Base-by-base conservation (phyloP, 2,329 filamentous ascomycete genomes). In the Ceratocystis papillata region DNA sequence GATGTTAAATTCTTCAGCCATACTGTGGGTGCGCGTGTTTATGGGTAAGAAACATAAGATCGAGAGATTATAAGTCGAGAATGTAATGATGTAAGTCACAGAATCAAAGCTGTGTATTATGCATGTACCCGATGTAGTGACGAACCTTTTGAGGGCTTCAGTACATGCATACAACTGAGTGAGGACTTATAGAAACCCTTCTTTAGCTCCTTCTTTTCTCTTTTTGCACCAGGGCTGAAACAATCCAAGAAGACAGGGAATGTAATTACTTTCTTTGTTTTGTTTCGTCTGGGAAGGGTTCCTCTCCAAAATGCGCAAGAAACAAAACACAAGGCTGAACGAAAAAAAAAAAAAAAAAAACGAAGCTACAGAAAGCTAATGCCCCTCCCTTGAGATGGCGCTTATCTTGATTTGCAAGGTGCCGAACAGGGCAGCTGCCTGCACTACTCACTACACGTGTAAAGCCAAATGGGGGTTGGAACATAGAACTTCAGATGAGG, bases 1-100 rank as follows among this genome's bases (percentile, higher is more conserved):
- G 41, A 92, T 76, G 61, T 80, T 76, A 70, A 90, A 88, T 1
- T 76, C 71, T 17, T 76, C 72, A 12, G 73, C 69, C 76, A 78
- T 78, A 12, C 15, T 57, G 17, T 50, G 46, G 3, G 22, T 57
- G 25, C 5, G 25, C 53, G 5, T 10, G 3, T 30, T 22, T 1
- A 28, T 20, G 46, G 46, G 46, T 8, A 22, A n/a, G 17, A n/a
- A 30, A 30, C 2, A 8, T 15, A 17, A 7, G 15, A 28, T 17
- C 12, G 53, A 15, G 20, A 33, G 25, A 15, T 4, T 17, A 20
- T 15, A 30, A 37, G 33, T 37, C 2, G 10, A 55, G 20, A 15
- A 12, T 55, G 53, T 17, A 30, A 30, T 15, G 25, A 17, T 33
- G 53, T 57, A 57, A 57, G 53, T 57, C 12, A 1, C 22, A 50